phyloP scores from a whole-genome alignment of 371 early-diverging fungal genomes.

The Mucor irregularis region DNA sequence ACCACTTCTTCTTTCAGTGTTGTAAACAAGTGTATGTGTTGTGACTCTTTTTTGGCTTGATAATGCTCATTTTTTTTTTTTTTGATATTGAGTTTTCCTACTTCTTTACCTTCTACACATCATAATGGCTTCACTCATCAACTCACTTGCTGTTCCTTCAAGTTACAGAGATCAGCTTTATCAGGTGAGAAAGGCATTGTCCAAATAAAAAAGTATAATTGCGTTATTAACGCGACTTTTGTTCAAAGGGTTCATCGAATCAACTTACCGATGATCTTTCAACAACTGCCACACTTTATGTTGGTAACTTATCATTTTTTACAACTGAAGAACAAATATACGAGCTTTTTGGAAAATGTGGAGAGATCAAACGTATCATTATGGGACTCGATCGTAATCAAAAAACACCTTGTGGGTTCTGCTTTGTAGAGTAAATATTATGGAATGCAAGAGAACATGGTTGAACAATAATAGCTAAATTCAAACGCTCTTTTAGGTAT shows the following conservation, averaged over 20 bases:
- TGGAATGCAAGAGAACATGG: neutral
- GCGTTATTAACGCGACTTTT: neutral
- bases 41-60: too few relatives aligned
- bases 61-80: neutral
- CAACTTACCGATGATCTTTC: slow-evolving; percentile 72
- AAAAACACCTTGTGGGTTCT: slow-evolving; percentile 98
- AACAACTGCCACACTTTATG: slow-evolving; percentile 87
- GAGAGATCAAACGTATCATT: slow-evolving; percentile 97
- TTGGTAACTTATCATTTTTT: slow-evolving; percentile 97
- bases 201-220: neutral
- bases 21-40: too few relatives aligned
- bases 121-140: slow-evolving; percentile 69
- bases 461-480: too few relatives aligned
- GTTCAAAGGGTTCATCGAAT: slow-evolving; percentile 63
- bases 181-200: slow-evolving; percentile 51
- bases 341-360: slow-evolving; percentile 94
- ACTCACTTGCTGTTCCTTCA: slow-evolving; percentile 82
- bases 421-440: slow-evolving; percentile 94
- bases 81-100: neutral
- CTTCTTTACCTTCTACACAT: slow-evolving; percentile 1
- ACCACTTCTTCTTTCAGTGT: too few relatives aligned
- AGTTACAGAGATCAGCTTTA: slow-evolving; percentile 86
- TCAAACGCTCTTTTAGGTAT: too few relatives aligned
- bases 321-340: slow-evolving; percentile 99
- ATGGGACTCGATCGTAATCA: slow-evolving; percentile 96